Base-by-base conservation (phyloP, 2,329 filamentous ascomycete species). In the Helotiales sp. region DNA sequence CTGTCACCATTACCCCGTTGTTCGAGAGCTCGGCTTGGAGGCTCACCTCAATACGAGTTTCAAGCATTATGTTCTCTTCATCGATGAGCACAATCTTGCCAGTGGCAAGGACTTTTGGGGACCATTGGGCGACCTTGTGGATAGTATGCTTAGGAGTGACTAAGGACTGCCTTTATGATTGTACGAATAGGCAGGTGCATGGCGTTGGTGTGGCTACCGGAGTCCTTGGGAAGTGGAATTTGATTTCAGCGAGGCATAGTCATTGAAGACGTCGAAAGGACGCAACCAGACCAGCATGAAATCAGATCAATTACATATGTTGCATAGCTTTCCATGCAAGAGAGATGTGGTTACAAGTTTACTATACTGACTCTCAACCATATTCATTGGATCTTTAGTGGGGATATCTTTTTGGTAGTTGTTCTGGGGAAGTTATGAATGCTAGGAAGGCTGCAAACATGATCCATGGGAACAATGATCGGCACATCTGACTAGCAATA, bases 61-160 rank as follows among this genome's bases (percentile, higher is more conserved):
- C 85, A 99, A 99, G 82, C 95, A 99, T 76, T 99, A 98, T 71
- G 95, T 99, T 62, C 83, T 99, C 58, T 99, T 99, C 76, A 92
- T 99, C 67, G 93, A 99, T 74, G 96, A 99, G 81, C 95, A 98
- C 76, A 87, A 85, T 66, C 77, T 99, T 66, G 92, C 92, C 27
- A 96, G 87, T 70, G 95, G 93, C 51, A 93, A 96, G 76, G 95
- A 99, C 74, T 99, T 93, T 78, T 99, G 93, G 89, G 95, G 95
- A 1, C 95, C 95, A 12, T 74, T 99, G 57, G 93, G 93, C 10
- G 95, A 99, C 74, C 78, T 99, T 65, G 95, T 99, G 51, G 95
- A 99, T 73, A 98, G 91, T 74, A 99, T 99, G 93, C 76, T 98
- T 77, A 88, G 88, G 76, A 97, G 92, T 71, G 95, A 98, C 55